A percentile compares a stretch with the other conserved stretches of the same genome.
Conservation (phyloP, 1,139 yeast species). For the Diutina scorzettiae region DNA sequence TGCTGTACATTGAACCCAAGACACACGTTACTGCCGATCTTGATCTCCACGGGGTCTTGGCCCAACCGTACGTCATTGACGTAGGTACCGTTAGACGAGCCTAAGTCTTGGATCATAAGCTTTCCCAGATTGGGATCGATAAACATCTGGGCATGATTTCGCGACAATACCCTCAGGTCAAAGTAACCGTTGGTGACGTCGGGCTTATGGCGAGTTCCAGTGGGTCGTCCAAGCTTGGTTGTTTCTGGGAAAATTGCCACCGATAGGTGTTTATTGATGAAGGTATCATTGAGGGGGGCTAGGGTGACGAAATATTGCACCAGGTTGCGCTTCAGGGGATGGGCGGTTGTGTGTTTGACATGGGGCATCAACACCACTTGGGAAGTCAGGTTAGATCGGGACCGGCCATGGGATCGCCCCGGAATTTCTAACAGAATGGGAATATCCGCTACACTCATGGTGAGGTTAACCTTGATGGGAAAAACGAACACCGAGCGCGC, state of each 20-base stretch:
- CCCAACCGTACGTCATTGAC: slow-evolving; percentile 65
- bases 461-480: no score
- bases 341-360: not conserved
- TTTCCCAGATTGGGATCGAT: slow-evolving; percentile 57
- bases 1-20: slow-evolving; percentile 87
- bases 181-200: slow-evolving; percentile 82
- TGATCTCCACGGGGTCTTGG: slow-evolving; percentile 51
- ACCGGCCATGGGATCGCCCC: slow-evolving; percentile 2
- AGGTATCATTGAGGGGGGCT: slow-evolving; percentile 69
- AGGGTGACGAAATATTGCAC: slow-evolving; percentile 49
- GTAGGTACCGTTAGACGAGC: slow-evolving; percentile 91
- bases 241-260: slow-evolving; percentile 80
- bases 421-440: slow-evolving; percentile 5
- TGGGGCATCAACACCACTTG: slow-evolving; percentile 6
- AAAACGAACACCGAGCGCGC: no score
- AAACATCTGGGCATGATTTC: slow-evolving; percentile 89
- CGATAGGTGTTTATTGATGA: slow-evolving; percentile 64
- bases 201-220: slow-evolving; percentile 62
- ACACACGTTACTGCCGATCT: slow-evolving; percentile 69
- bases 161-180: slow-evolving; percentile 82
- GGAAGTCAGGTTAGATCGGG: slow-evolving; percentile 7
- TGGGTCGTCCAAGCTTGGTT: slow-evolving; percentile 78
- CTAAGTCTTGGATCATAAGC: slow-evolving; percentile 72
- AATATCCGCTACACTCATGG: slow-evolving; percentile 5
- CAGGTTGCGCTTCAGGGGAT: slow-evolving; percentile 15